Base-by-base conservation (phyloP, 306 rosid species). In the Aeschynomene evenia region DNA sequence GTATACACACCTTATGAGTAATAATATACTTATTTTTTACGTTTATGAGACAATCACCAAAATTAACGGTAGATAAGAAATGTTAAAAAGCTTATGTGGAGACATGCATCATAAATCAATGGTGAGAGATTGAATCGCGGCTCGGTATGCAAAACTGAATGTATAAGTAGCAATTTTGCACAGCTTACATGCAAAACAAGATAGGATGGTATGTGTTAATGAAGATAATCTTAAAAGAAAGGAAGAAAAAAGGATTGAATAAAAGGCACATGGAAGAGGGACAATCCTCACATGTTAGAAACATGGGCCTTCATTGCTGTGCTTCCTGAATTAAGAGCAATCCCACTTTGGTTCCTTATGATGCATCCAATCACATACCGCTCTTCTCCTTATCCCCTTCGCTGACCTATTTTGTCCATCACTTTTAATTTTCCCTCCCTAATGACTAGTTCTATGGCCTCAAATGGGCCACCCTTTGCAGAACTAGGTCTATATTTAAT, bases 231-330 rank as follows among this genome's bases (percentile, higher is more conserved):
- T 45, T n/a, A n/a, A n/a, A n/a, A n/a, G n/a, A n/a, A n/a, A n/a
- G n/a, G n/a, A n/a, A n/a, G n/a, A n/a, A 5, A 29, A 70, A 58
- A 9, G 31, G 49, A 61, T 68, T 55, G 56, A 56, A 80, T 71
- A 63, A 80, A 40, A 74, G 63, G 90, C 90, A 83, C 90, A 85
- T 83, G 87, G 80, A 37, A 63, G 28, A 78, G 80, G 68, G 85
- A 75, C 87, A 85, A 63, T 68, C 50, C 31, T 80, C 87, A 83
- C 90, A 83, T 85, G 90, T 63, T 13, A 83, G 48, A 78, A 83
- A 75, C 84, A 80, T 85, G 90, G 73, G n/a, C 43, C 60, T 81
- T 67, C 70, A 61, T 72, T 53, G 62, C 65, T 2, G 16, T 79
- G 87, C 80, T 85, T 80, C 78, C 82, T 68, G 46, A 52, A 21